Conservation (phyloP, 495 filamentous ascomycete species). For the Talaromyces thailandensis region DNA sequence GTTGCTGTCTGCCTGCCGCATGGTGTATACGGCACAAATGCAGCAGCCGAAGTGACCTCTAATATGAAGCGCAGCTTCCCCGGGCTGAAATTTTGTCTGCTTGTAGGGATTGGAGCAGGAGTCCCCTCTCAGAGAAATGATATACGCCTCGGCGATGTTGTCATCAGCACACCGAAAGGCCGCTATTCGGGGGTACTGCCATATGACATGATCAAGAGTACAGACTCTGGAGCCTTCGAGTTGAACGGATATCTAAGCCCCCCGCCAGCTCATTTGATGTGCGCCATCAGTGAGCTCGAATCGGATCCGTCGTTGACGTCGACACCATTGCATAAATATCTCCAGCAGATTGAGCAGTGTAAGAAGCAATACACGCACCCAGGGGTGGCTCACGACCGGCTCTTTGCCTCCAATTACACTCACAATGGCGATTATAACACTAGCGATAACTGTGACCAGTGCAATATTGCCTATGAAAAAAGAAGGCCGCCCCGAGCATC, state of each 20-base stretch:
- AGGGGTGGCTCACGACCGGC: background rate
- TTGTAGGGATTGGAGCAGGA: background rate
- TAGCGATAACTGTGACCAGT: background rate
- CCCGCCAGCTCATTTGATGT: background rate
- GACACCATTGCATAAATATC: background rate
- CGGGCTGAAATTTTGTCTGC: slow-evolving; percentile 17
- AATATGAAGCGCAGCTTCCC: slow-evolving; percentile 27
- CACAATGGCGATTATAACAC: background rate
- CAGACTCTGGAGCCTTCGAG: background rate
- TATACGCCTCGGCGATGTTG: background rate
- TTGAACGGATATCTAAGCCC: background rate
- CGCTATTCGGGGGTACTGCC: background rate
- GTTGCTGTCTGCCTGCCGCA: slow-evolving; percentile 15
- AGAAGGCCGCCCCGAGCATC: slow-evolving; percentile 6
- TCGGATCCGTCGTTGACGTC: background rate
- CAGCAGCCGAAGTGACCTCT: slow-evolving; percentile 17
- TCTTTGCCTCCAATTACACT: background rate
- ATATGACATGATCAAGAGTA: background rate
- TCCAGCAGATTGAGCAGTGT: background rate
- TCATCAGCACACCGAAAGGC: background rate
- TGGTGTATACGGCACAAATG: background rate
- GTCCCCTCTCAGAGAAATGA: background rate
- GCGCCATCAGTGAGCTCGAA: background rate
- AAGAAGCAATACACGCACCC: background rate
- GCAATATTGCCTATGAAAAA: slow-evolving; percentile 14